phyloP scores from a whole-genome alignment of 1,139 yeast genomes.

The Hemisphaericaspora subhashii region DNA sequence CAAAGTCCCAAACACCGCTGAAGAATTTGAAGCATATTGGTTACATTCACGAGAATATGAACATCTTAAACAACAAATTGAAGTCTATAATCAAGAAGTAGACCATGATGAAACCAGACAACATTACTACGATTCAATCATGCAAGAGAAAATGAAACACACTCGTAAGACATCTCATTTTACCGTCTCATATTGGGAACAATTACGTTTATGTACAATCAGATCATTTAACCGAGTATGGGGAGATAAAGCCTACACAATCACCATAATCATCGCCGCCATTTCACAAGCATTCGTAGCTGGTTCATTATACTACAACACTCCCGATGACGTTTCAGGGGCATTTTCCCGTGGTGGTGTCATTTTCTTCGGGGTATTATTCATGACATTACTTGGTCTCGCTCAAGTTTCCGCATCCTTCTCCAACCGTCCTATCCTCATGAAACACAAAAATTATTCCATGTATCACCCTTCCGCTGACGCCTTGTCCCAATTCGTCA shows the following conservation, averaged over 20 bases:
- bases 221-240: conserved; percentile 53
- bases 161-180: conserved; percentile 45
- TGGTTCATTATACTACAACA: conserved; percentile 52
- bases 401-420: conserved; percentile 55
- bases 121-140: conserved; percentile 34
- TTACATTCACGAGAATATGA: conserved; percentile 49
- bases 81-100: conserved; percentile 36
- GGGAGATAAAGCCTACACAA: conserved; percentile 52
- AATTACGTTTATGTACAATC: conserved; percentile 43
- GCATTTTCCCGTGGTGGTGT: conserved; percentile 62
- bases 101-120: conserved; percentile 38
- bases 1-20: conserved; percentile 56
- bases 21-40: conserved; percentile 60
- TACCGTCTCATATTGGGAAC: conserved; percentile 46
- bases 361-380: conserved; percentile 52
- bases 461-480: conserved; percentile 63
- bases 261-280: conserved; percentile 48
- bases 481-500: conserved; percentile 46
- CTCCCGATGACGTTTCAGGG: conserved; percentile 42
- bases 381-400: conserved; percentile 54
- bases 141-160: conserved; percentile 42
- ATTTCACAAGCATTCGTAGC: conserved; percentile 50
- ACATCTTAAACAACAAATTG: conserved; percentile 38
- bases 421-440: conserved; percentile 50
- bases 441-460: conserved; percentile 57